These are phyloP conservation scores for Aspergillus sclerotialis DNA, from an alignment of 2,329 filamentous ascomycete genomes.

Conservation along the genomic window DNA sequence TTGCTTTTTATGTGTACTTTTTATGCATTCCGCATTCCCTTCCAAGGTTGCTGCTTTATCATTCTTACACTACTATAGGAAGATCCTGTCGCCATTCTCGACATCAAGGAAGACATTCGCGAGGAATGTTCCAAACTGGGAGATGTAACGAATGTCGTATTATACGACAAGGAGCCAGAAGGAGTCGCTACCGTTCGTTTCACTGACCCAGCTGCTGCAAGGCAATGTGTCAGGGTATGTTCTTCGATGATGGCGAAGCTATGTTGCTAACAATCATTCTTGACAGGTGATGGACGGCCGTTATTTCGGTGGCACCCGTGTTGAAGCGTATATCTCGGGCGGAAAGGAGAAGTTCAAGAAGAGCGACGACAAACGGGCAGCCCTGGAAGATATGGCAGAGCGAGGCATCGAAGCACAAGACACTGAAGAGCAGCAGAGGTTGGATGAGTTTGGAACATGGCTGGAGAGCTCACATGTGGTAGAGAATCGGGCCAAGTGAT, in stretches of 20 bases:
- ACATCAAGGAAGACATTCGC: conserved; percentile 90
- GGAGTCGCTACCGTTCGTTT: conserved; percentile 85
- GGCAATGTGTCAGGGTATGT: conserved; percentile 56
- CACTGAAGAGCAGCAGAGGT: conserved; percentile 37
- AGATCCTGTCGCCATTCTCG: conserved; percentile 72
- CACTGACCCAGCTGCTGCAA: conserved; percentile 61
- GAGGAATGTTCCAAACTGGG: conserved; percentile 85
- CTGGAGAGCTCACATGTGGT: conserved; percentile 27
- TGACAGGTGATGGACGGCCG: conserved; percentile 70
- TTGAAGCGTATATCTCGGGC: conserved; percentile 64
- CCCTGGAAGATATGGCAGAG: conserved; percentile 41
- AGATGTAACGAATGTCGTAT: conserved; percentile 78
- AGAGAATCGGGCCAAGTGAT: conserved; percentile 18
- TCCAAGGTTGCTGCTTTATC: not conserved
- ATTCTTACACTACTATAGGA: conserved; percentile 41
- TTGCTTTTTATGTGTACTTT: too few relatives aligned
- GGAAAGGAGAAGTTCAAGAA: conserved; percentile 69
- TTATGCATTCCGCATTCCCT: not conserved
- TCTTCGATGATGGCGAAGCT: not conserved
- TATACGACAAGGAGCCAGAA: conserved; percentile 80
- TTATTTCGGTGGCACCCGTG: conserved; percentile 65
- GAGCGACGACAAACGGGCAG: conserved; percentile 44
- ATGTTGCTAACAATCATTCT: conserved; percentile 5
- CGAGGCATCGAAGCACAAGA: conserved; percentile 37
- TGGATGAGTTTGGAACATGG: conserved; percentile 46